These are phyloP conservation scores for Fusarium piperis DNA, from an alignment of 2,329 filamentous ascomycete species.

Conservation along the genomic window DNA sequence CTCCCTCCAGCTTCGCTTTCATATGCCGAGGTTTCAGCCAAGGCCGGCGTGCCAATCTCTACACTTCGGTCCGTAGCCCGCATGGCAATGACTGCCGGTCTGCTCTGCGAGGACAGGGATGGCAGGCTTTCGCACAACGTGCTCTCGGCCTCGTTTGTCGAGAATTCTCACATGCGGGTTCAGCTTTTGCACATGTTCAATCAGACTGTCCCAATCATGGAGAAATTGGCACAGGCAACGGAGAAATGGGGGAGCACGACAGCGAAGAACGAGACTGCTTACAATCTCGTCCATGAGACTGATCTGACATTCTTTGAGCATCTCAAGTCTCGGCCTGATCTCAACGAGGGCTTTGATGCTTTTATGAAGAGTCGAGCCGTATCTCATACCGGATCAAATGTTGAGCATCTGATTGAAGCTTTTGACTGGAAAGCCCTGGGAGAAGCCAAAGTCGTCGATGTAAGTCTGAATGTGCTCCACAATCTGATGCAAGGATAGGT, in stretches of 20 bases:
- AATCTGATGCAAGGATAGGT: accelerated
- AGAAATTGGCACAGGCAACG: conserved; percentile 37
- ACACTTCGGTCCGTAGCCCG: conserved; percentile 35
- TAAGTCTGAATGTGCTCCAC: neutral
- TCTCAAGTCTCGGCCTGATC: conserved; percentile 22
- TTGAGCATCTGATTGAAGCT: conserved; percentile 16
- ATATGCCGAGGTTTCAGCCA: conserved; percentile 17
- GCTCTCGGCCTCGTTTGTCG: conserved; percentile 45
- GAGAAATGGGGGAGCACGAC: conserved; percentile 40
- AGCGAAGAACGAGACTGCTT: conserved; percentile 41
- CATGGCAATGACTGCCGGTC: conserved; percentile 49
- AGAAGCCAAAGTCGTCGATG: conserved; percentile 19
- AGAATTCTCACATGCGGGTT: conserved; percentile 37
- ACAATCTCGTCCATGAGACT: conserved; percentile 42
- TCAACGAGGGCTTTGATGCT: conserved; percentile 7
- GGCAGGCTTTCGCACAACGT: conserved; percentile 46
- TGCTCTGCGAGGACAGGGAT: conserved; percentile 47
- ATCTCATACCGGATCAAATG: conserved; percentile 24
- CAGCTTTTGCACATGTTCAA: conserved; percentile 46
- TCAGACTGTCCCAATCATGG: conserved; percentile 38
- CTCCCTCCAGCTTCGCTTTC: neutral
- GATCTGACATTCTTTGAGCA: conserved; percentile 47
- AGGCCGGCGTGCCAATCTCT: conserved; percentile 12
- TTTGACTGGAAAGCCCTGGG: conserved; percentile 19
- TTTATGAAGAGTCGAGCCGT: conserved; percentile 32